These are phyloP conservation scores for Goffeauzyma gilvescens DNA, from an alignment of 768 basidiomycete species.

Conservation along the genomic window DNA sequence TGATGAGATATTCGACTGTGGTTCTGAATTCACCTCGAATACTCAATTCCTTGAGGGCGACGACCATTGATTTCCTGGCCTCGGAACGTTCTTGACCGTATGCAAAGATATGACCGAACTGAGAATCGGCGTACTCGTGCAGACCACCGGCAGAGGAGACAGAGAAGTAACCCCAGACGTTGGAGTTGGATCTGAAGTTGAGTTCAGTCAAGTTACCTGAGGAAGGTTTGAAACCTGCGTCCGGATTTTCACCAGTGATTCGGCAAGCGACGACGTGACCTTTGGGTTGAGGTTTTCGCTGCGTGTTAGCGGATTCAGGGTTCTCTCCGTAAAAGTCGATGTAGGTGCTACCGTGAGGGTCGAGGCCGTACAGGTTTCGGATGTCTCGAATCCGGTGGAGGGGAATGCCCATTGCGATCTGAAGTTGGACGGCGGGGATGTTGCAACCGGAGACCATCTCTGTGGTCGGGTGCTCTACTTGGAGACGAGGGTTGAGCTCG, in stretches of 20 bases:
- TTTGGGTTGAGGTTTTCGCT: slow-evolving; percentile 88
- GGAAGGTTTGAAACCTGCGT: slow-evolving; percentile 98
- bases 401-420: slow-evolving; percentile 94
- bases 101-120: slow-evolving; percentile 98
- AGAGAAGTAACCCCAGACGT: slow-evolving; percentile 99
- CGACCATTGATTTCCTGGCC: slow-evolving; percentile 97
- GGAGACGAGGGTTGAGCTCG: slow-evolving; percentile 95
- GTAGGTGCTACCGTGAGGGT: slow-evolving; percentile 65
- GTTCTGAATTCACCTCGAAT: slow-evolving; percentile 98
- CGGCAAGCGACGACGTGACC: slow-evolving; percentile 98
- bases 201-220: slow-evolving; percentile 92
- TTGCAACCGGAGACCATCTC: slow-evolving; percentile 99
- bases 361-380: slow-evolving; percentile 83
- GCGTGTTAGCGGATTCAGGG: slow-evolving; percentile 67
- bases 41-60: slow-evolving; percentile 90
- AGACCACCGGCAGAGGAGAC: slow-evolving; percentile 86
- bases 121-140: slow-evolving; percentile 97
- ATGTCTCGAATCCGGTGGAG: slow-evolving; percentile 90
- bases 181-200: slow-evolving; percentile 97
- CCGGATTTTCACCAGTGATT: slow-evolving; percentile 97
- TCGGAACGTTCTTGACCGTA: slow-evolving; percentile 91
- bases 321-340: slow-evolving; percentile 94
- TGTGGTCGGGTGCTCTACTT: slow-evolving; percentile 98
- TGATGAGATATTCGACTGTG: slow-evolving; percentile 97
- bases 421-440: slow-evolving; percentile 88